These are phyloP conservation scores for Saccharomycopsis schoenii DNA, from an alignment of 805 yeast genomes.

Conservation along the genomic window DNA sequence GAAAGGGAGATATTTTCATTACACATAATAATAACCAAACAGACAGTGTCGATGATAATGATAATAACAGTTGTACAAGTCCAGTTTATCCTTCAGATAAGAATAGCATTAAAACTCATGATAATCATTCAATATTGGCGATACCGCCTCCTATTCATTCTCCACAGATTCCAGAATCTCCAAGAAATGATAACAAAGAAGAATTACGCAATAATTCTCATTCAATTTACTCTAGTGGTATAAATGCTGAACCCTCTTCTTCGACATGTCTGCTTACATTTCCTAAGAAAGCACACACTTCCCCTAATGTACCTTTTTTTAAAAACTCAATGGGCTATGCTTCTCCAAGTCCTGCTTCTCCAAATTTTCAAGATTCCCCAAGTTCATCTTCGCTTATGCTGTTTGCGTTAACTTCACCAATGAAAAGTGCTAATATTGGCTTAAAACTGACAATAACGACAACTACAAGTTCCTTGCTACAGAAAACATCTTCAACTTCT, in stretches of 20 bases:
- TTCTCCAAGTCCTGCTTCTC: background rate
- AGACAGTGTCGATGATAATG: background rate
- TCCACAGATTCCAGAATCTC: background rate
- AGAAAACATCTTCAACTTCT: background rate
- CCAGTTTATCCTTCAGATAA: background rate
- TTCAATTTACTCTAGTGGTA: background rate
- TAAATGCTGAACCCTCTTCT: background rate
- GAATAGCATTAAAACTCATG: background rate
- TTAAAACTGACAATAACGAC: background rate
- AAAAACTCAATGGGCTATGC: background rate
- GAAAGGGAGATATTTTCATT: background rate
- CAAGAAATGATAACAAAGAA: background rate
- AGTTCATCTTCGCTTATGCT: background rate
- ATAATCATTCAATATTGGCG: background rate
- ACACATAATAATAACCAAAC: no score
- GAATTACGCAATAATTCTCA: background rate
- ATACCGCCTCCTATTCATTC: background rate
- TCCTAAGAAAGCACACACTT: background rate
- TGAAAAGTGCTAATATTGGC: background rate
- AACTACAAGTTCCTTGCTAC: background rate
- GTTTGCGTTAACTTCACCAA: background rate
- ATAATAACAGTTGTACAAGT: background rate
- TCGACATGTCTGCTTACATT: background rate
- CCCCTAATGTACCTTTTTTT: background rate
- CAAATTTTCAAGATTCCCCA: background rate